Evolutionary conservation across 2,329 filamentous ascomycete genomes (phyloP), one percentile per base, ranked within the genome.

Genomic region (Trichoderma semiorbis): DNA sequence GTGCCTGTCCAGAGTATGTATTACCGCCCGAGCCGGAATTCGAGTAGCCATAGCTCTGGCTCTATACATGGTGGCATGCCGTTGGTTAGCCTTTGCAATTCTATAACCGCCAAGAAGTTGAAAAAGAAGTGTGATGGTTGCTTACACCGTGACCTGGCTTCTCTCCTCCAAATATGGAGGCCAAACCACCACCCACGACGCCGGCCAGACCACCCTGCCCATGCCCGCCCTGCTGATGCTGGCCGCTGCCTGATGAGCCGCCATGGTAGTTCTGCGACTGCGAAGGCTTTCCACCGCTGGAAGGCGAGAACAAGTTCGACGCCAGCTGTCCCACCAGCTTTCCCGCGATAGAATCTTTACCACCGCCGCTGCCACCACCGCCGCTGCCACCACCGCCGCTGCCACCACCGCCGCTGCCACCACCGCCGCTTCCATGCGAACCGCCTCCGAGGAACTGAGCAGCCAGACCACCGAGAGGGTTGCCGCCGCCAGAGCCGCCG

Each of bases 31-130:
- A 83, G 57, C 85, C 86, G 4, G 84, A 79, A 76, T 87, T 87
- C 26, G 88, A 89, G 79, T 92, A 92, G 36, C 90, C 91, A 78
- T 88, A 93, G 77, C 86, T 88, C 74, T 89, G 85, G 72, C 83
- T 82, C 83, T 87, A 74, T 32, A 72, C 69, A 16, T 55, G n/a
- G 18, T 24, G n/a, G 24, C 39, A 26, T 12, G 6, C 47, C 11
- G 30, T 21, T 21, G 2, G 65, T 76, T 65, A 80, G 71, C 53
- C 8, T 55, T 66, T 26, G 16, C 24, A 36, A 16, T n/a, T 47
- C 34, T 8, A 30, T 26, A 30, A n/a, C 55, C n/a, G 4, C 60
- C 12, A n/a, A 34, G 5, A 36, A 24, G 24, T 28, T 5, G 32
- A 24, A 39, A 16, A 39, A 53, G 43, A 21, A 39, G 6, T 32